These are phyloP conservation scores for Exserohilum turcica DNA, from an alignment of 2,329 filamentous ascomycete species.

Conservation along the genomic window DNA sequence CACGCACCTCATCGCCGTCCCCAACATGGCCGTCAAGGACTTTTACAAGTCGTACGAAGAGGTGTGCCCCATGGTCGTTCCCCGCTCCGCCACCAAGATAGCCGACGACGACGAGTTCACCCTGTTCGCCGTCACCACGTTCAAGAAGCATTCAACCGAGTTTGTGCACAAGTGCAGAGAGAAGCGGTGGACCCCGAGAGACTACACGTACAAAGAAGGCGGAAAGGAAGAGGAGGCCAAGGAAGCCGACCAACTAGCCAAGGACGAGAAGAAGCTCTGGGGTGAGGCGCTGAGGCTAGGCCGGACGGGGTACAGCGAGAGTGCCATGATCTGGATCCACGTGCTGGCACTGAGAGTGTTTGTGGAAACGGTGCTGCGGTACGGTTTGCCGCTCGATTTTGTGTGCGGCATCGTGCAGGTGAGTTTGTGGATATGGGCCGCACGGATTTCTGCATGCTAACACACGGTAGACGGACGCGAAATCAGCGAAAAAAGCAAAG, in stretches of 20 bases:
- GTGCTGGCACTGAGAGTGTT: conserved; percentile 90
- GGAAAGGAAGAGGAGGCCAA: conserved; percentile 86
- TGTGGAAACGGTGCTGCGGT: conserved; percentile 96
- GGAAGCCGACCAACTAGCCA: conserved; percentile 80
- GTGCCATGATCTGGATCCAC: conserved; percentile 95
- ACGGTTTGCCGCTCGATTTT: conserved; percentile 89
- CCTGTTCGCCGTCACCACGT: conserved; percentile 85
- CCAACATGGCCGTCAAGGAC: conserved; percentile 78
- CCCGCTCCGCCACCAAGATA: conserved; percentile 79
- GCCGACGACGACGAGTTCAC: conserved; percentile 88
- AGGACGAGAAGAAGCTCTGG: conserved; percentile 90
- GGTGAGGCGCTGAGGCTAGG: conserved; percentile 87
- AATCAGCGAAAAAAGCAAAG: conserved; percentile 75
- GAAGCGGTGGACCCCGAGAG: conserved; percentile 90
- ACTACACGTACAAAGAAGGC: conserved; percentile 91
- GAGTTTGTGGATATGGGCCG: conserved; percentile 5
- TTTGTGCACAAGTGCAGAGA: conserved; percentile 93
- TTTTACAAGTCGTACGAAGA: conserved; percentile 91
- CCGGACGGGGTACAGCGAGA: conserved; percentile 92
- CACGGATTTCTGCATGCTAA: background rate
- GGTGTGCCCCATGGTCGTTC: conserved; percentile 87
- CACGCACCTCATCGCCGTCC: conserved; percentile 91
- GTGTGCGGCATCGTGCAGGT: conserved; percentile 85
- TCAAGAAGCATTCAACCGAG: conserved; percentile 87
- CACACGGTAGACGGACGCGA: conserved; percentile 73